Percentiles rank a stretch among this genome's conserved stretches.
Conservation (phyloP, 495 filamentous ascomycete genomes). For the Penicillium riverlandense region DNA sequence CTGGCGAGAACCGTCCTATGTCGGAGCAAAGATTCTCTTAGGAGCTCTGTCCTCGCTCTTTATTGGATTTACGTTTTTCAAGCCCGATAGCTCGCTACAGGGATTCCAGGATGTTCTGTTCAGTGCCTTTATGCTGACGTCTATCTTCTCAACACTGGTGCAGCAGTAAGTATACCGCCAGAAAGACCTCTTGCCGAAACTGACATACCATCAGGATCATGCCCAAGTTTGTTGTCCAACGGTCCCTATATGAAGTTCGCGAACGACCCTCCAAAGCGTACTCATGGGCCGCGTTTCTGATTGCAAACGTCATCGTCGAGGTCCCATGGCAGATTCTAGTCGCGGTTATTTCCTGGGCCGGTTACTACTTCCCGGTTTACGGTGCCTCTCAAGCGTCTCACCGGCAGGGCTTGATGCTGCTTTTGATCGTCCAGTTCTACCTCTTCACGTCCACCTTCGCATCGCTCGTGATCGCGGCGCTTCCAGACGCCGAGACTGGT, state of each 20-base stretch:
- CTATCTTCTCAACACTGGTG: slow-evolving; percentile 68
- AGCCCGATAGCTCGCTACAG: slow-evolving; percentile 58
- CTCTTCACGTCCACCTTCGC: slow-evolving; percentile 66
- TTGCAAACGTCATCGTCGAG: slow-evolving; percentile 63
- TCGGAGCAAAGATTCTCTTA: slow-evolving; percentile 47
- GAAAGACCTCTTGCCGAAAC: no score
- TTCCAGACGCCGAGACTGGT: slow-evolving; percentile 48
- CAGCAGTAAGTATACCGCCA: slow-evolving; percentile 24
- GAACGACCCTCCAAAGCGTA: slow-evolving; percentile 66
- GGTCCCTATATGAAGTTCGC: slow-evolving; percentile 61
- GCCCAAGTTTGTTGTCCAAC: slow-evolving; percentile 59
- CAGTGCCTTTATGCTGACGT: slow-evolving; percentile 74
- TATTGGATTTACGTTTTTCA: slow-evolving; percentile 85
- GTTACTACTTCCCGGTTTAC: slow-evolving; percentile 55
- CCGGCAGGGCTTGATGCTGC: slow-evolving; percentile 40
- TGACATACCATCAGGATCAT: slow-evolving; percentile 46
- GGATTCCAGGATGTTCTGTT: slow-evolving; percentile 84
- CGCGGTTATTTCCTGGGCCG: slow-evolving; percentile 50
- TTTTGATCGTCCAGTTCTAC: slow-evolving; percentile 56
- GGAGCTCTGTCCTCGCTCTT: slow-evolving; percentile 54
- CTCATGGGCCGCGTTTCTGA: slow-evolving; percentile 64
- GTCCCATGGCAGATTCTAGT: slow-evolving; percentile 62
- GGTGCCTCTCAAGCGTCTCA: slow-evolving; percentile 29
- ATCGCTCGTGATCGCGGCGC: slow-evolving; percentile 42
- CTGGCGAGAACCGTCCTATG: slow-evolving; percentile 52